Base-by-base conservation (phyloP, 805 yeast genomes). In the Saccharomyces eubayanus region DNA sequence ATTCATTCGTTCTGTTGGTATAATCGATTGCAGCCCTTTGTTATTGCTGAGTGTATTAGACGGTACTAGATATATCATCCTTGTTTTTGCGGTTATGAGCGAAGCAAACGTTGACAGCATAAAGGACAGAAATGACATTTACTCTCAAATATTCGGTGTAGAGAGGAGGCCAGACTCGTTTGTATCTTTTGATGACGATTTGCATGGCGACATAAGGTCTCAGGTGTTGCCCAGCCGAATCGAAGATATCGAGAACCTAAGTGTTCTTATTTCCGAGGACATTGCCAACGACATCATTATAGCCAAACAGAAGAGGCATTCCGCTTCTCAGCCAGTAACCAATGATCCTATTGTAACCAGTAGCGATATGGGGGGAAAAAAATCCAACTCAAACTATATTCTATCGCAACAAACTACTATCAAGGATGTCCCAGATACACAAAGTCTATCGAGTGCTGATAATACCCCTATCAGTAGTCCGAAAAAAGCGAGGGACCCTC, bases 391-490 rank as follows among this genome's bases (percentile, higher is more conserved):
- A 4, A 36, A 58, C 24, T 61, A 59, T 45, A 59, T 63, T 31
- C 46, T 67, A 31, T 54, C 62, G 6, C 58, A 61, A 12, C 57
- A 56, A 27, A 58, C 68, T 1, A 58, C 57, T 20, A 62, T 67
- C 28, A 58, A 60, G 51, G 57, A 59, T 9, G 64, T 67, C 2
- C 64, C 71, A 11, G 71, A 67, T 49, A 63, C 70, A 2, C 62
- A 59, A 48, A 64, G 68, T 52, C 30, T 66, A 43, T 56, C 68
- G 24, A 63, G 69, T 53, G 58, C 51, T 11, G 71, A 67, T 36
- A 55, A 48, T 27, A 62, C 66, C 9, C 67, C 68, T 16, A 47
- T 48, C 8, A 51, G 49, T 43, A 61, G 66, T 47, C 69, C 68
- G 14, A 59, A 51, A 47, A 63, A 59, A 47, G 27, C 24, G 3